phyloP scores from a whole-genome alignment of 805 yeast species.

The Zygoascus ofunaensis region DNA sequence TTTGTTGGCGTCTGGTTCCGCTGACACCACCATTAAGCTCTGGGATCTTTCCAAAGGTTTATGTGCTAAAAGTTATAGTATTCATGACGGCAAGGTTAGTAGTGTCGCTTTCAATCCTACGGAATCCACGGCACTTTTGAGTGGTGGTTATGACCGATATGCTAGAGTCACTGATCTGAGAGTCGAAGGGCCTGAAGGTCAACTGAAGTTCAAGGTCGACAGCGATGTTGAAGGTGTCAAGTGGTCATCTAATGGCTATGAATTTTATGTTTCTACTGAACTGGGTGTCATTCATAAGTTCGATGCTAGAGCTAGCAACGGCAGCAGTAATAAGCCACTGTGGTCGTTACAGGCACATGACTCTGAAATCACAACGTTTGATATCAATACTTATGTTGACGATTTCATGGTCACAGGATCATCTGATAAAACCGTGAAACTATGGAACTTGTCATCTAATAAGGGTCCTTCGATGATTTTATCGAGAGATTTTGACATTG shows the following conservation, averaged over 20 bases:
- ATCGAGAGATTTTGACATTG: slow-evolving; percentile 87
- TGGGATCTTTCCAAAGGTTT: slow-evolving; percentile 79
- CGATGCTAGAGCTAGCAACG: slow-evolving; percentile 71
- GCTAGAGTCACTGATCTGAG: slow-evolving; percentile 77
- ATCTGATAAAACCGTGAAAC: slow-evolving; percentile 80
- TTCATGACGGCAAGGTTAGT: slow-evolving; percentile 80
- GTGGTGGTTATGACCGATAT: slow-evolving; percentile 90
- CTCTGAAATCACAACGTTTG: slow-evolving; percentile 78
- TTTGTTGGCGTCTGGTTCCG: slow-evolving; percentile 87
- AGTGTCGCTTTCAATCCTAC: slow-evolving; percentile 75
- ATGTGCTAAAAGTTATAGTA: slow-evolving; percentile 70
- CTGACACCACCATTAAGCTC: slow-evolving; percentile 86
- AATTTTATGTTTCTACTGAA: slow-evolving; percentile 83
- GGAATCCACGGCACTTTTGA: slow-evolving; percentile 46
- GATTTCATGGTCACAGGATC: slow-evolving; percentile 81
- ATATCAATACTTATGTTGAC: slow-evolving; percentile 54
- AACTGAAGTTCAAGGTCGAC: slow-evolving; percentile 53
- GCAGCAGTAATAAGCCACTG: slow-evolving; percentile 51
- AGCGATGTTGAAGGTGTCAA: slow-evolving; percentile 79
- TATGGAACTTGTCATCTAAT: slow-evolving; percentile 63
- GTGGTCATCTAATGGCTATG: slow-evolving; percentile 52
- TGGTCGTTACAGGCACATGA: slow-evolving; percentile 98
- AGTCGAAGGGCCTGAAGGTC: slow-evolving; percentile 47
- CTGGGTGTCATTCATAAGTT: slow-evolving; percentile 81
- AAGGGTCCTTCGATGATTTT: slow-evolving; percentile 76